Base-by-base conservation (phyloP, 441 rosid genomes). In the Aquilaria agallochum region DNA sequence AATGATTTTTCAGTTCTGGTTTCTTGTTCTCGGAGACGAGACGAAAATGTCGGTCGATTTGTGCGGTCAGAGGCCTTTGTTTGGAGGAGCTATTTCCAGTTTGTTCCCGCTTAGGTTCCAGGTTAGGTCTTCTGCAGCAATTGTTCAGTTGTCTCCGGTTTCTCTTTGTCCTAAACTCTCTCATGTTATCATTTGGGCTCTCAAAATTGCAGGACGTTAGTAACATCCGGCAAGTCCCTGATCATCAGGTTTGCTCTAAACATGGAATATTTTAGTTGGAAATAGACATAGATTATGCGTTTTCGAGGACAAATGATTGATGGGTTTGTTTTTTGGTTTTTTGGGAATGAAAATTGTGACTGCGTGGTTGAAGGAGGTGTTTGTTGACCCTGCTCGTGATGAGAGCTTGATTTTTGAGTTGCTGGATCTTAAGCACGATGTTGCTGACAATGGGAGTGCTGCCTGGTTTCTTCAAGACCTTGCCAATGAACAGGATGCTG, bases 361-460 rank as follows among this genome's bases (percentile, higher is more conserved):
- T 4, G 11, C 51, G 59, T 31, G 31, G 63, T 55, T 30, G 44
- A 59, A 92, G 94, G 98, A 93, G 78, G 94, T 75, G 13, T 88
- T 84, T 75, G 88, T 67, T 64, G 96, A 90, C 72, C 95, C 88
- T 62, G 68, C 84, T 1, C 87, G 96, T 5, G 92, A 93, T 53
- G 96, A 90, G 75, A 93, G 97, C 84, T 86, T 92, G 78, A 71
- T 85, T 46, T 76, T 88, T 63, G 97, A 93, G 89, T 78, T 90
- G 4, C 55, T 90, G 45, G 97, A 93, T 58, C 77, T 74, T 65
- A 90, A 93, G 82, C 69, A 64, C 65, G 90, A 86, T 20, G 83
- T 88, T 71, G 80, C 62, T 0, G 95, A 90, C 58, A 58, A 67
- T 57, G 87, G 77, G n/a, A 83, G 95, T 68, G 96, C 92, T 9